Base-by-base conservation (phyloP, 2,329 filamentous ascomycete genomes). In the Ophiostoma montium region DNA sequence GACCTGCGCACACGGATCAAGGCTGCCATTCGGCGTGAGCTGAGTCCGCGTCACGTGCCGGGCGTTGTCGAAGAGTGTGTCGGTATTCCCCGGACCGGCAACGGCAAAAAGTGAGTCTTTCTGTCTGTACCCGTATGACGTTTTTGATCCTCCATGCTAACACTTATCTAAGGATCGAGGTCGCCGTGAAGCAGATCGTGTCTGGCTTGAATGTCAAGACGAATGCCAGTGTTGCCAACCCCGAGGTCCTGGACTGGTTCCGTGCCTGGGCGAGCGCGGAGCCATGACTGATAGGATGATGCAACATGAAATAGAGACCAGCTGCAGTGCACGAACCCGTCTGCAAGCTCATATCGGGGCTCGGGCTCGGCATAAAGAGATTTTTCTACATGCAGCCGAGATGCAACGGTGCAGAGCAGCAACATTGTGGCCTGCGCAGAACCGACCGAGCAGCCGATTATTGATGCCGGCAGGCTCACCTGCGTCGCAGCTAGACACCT, bases 101-200 rank as follows among this genome's bases (percentile, higher is more conserved):
- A 98, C 60, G 90, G 90, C 48, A 98, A 98, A 71, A 98, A 96
- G 80, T 85, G 65, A 68, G 80, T 74, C 33, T n/a, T n/a, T 10
- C 12, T n/a, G 12, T 23, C 10, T n/a, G 32, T 3, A 23, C 1
- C 18, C 23, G 23, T 27, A 27, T 27, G 5, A 27, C 4, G 23
- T 4, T 8, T 27, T 5, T 27, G 23, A 27, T 4, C 23, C 23
- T n/a, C 2, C 2, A 35, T 45, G 19, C 50, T 52, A 30, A 52
- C 47, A 11, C n/a, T 6, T 5, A 13, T 35, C n/a, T n/a, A n/a
- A 86, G 82, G 66, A 86, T 98, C 52, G 90, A 98, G 64, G 88
- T 94, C 44, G 86, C 87, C 0, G 90, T 96, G 6, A 96, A 96
- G 70, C 89, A 95, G 66, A 95, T 96, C 41, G 68, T 98, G 1